Percentiles rank a stretch among this genome's conserved stretches.
phyloP scores from a whole-genome alignment of 805 yeast species.

The Ascoidea tarda region DNA sequence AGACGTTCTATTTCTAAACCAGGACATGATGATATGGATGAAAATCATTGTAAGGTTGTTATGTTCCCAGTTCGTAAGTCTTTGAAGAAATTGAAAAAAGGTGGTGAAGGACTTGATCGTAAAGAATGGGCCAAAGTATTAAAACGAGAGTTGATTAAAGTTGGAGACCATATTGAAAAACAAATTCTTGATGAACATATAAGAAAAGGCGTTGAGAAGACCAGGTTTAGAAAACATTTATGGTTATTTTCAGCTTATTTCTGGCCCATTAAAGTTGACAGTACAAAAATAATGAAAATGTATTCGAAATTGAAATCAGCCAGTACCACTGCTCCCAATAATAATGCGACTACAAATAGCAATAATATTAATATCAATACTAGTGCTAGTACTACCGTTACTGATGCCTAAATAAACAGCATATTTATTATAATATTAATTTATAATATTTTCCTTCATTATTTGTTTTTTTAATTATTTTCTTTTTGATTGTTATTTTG shows the following conservation, averaged over 20 bases:
- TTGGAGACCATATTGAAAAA: constrained; percentile 57
- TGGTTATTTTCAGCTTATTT: constrained; percentile 77
- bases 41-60: constrained; percentile 42
- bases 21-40: constrained; percentile 74
- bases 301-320: constrained; percentile 37
- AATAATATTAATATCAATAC: no score
- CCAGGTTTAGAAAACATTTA: constrained; percentile 42
- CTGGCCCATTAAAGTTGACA: constrained; percentile 83
- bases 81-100: constrained; percentile 51
- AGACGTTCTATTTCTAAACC: not conserved
- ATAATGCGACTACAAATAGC: not conserved
- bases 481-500: not conserved
- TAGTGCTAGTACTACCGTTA: no score
- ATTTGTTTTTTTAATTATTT: not conserved
- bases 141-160: constrained; percentile 49
- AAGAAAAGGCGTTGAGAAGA: constrained; percentile 17
- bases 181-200: constrained; percentile 16
- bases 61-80: constrained; percentile 59
- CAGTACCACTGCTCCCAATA: not conserved
- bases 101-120: constrained; percentile 59
- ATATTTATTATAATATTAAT: no score
- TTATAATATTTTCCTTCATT: no score
- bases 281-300: constrained; percentile 63
- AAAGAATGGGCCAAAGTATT: constrained; percentile 66
- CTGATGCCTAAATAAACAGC: not conserved